Conservation (phyloP, 768 basidiomycete species). For the Lyophyllum semitale region DNA sequence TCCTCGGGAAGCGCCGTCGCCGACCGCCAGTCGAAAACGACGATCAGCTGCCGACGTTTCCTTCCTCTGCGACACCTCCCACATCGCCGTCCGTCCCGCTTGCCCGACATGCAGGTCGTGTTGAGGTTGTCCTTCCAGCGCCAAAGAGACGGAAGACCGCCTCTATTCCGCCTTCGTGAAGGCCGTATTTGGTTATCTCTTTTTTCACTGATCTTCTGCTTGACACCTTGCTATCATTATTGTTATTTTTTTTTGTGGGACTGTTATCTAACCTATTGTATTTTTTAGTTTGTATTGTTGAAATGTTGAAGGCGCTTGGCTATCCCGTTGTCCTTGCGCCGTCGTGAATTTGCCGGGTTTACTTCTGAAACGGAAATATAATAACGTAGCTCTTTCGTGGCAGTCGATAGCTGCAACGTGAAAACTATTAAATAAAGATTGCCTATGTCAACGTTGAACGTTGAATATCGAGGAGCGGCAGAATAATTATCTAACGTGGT, state of each 20-base stretch:
- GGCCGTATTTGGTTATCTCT: not conserved
- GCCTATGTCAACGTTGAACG: too few species aligned
- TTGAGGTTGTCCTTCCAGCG: not conserved
- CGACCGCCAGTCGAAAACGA: constrained; percentile 7
- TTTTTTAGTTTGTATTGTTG: not conserved
- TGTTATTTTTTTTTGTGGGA: not conserved
- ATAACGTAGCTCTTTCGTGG: too few species aligned
- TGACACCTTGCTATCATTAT: constrained; percentile 16
- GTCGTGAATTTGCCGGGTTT: not conserved
- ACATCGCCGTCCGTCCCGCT: not conserved
- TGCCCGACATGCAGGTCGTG: not conserved
- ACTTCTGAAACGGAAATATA: too few species aligned
- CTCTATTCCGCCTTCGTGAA: not conserved
- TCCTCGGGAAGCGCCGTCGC: constrained; percentile 2
- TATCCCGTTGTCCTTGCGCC: not conserved
- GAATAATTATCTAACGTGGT: too few species aligned
- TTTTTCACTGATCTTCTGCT: not conserved
- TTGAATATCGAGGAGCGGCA: too few species aligned
- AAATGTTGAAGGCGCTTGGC: too few species aligned
- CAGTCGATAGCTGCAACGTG: too few species aligned
- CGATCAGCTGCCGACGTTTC: constrained; percentile 5
- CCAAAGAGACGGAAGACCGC: not conserved
- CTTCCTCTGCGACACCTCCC: constrained; percentile 4
- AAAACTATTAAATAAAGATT: too few species aligned
- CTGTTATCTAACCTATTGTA: not conserved